These are phyloP conservation scores for Lecanosticta acicola DNA, from an alignment of 2,329 filamentous ascomycete species.

Conservation along the genomic window DNA sequence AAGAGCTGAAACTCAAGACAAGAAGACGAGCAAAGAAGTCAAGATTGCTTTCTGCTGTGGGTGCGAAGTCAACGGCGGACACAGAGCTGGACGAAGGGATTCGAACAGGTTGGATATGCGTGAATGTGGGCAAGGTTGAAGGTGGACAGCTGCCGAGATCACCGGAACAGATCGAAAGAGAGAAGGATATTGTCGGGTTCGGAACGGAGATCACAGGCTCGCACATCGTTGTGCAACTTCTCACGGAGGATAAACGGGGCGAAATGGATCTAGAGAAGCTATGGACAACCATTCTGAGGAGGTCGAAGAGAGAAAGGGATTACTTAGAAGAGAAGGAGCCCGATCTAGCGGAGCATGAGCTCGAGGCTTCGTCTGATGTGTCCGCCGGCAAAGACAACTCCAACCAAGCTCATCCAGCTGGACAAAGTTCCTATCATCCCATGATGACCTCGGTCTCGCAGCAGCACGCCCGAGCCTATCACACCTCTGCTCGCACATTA, in stretches of 20 bases:
- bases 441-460: background rate
- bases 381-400: too few species aligned
- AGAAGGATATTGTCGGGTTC: constrained; percentile 69
- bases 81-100: constrained; percentile 74
- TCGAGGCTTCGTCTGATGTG: too few species aligned
- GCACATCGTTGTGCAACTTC: constrained; percentile 64
- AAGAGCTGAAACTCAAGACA: constrained; percentile 84
- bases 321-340: constrained; percentile 6
- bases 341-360: background rate
- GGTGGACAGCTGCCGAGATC: constrained; percentile 59
- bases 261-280: constrained; percentile 62
- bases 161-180: constrained; percentile 29
- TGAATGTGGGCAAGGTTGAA: constrained; percentile 72
- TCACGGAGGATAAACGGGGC: constrained; percentile 63
- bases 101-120: constrained; percentile 91
- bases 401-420: background rate
- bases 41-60: constrained; percentile 68
- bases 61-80: constrained; percentile 52
- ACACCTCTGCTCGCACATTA: constrained; percentile 4
- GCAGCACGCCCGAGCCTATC: constrained; percentile 6
- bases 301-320: constrained; percentile 22
- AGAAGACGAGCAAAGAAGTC: constrained; percentile 73
- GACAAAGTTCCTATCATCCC: background rate
- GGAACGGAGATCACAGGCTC: constrained; percentile 54
- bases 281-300: constrained; percentile 43